Base-by-base conservation (phyloP, 1,284 basidiomycete genomes). In the Puccinia coronata region DNA sequence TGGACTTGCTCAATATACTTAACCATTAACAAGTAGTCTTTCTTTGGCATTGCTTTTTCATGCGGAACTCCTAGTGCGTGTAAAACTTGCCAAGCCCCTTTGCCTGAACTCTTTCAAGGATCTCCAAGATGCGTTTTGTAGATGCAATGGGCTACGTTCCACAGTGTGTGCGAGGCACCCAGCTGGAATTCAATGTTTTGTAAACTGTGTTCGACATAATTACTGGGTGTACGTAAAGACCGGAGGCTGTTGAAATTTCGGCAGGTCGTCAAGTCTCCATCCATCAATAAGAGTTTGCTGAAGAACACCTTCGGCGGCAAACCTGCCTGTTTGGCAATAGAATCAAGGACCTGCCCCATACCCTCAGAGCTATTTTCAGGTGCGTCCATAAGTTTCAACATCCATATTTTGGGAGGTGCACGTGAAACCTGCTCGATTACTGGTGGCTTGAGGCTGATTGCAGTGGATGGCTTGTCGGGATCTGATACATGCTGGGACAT, bases 371-470 rank as follows among this genome's bases (percentile, higher is more conserved):
- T 59, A 12, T 74, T 74, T 6, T 74, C 55, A 3, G 72, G 20
- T 1, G 72, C 53, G 25, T 74, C 72, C 72, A 74, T 74, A 1
- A 74, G 11, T 28, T 59, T 74, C 9, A 74, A 43, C 72, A 74
- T 74, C 3, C 25, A 23, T 34, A 74, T 59, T n/a, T 57, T 36
- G 0, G 72, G 55, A 6, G 34, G 1, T 2, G 14, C 18, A 3
- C 8, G 20, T 16, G 43, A 41, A n/a, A 73, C 57, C 14, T 73
- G 25, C 16, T 73, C 28, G 0, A 73, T 34, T 31, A 34, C 12
- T 2, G 71, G 49, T 0, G 71, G 71, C 9, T 73, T 34, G 16
- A 34, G 20, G 14, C n/a, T 12, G n/a, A 57, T 39, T 1, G 49
- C 36, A 2, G 9, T 6, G 0, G 23, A 1, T 12, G 25, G 51